Base-by-base conservation (phyloP, 2,329 filamentous ascomycete species). In the Coccinonectria pachysandricola region DNA sequence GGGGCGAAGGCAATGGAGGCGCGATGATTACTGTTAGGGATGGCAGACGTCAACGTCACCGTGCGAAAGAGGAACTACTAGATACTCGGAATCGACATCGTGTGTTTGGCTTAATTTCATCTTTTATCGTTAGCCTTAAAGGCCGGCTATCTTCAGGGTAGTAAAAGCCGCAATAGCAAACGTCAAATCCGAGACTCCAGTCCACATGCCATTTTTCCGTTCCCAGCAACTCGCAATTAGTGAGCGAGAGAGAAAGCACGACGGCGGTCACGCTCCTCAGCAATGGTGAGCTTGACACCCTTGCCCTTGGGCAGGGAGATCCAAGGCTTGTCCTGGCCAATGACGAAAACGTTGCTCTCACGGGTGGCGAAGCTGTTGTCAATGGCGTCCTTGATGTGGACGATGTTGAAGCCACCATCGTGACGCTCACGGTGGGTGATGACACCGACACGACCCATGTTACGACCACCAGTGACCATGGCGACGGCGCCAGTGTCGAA, bases 361-460 rank as follows among this genome's bases (percentile, higher is more conserved):
- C 91, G 91, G 60, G 91, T 98, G 57, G 91, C 87, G 69, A 98
- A 98, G 60, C 84, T 83, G 82, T 98, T 98, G 79, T 96, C 91
- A 68, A 98, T 88, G 57, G 87, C 88, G 60, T 98, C 91, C 83
- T 98, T 98, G 69, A 98, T 81, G 75, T 95, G 87, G 64, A 98
- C 87, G 58, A 98, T 93, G 78, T 92, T 92, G 83, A 98, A 98
- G 65, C 91, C 91, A 75, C 91, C 91, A 54, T 98, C 91, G 77
- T 98, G 91, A 56, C 91, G 85, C 78, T 98, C 91, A 75, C 91
- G 88, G 79, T 98, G 87, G 56, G 91, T 96, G 73, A 98, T 92
- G 64, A 96, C 88, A 82, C 91, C 91, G 59, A 98, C 88, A 88
- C 91, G 91, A 64, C 91, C 91, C 88, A 96, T 98, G 85, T 98